Percentiles rank a stretch among this genome's conserved stretches.
Conservation (phyloP, 2,329 filamentous ascomycete species). For the Pseudocercospora eumusae region DNA sequence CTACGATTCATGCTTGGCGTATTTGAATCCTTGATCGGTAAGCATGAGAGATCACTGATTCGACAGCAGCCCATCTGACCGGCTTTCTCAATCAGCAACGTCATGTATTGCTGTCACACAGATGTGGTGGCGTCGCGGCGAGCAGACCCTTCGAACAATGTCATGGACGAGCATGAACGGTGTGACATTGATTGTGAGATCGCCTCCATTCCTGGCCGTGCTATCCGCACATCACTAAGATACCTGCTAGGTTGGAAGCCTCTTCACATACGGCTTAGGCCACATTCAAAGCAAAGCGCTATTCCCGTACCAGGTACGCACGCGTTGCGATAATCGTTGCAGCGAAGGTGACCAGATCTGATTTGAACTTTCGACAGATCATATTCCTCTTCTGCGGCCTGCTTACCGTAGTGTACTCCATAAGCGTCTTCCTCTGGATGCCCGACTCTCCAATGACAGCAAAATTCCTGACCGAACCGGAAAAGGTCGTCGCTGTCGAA, state of each 20-base stretch:
- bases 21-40: constrained; percentile 48
- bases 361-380: constrained; percentile 3
- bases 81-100: constrained; percentile 9
- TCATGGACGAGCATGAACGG: constrained; percentile 27
- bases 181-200: constrained; percentile 19
- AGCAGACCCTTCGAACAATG: constrained; percentile 24
- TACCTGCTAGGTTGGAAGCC: constrained; percentile 18
- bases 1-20: constrained; percentile 56
- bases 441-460: constrained; percentile 12
- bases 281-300: constrained; percentile 21
- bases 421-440: constrained; percentile 47
- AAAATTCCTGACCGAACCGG: constrained; percentile 5
- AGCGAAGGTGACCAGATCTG: neutral
- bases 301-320: constrained; percentile 15
- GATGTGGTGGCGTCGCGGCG: constrained; percentile 28
- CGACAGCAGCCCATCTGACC: neutral
- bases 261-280: constrained; percentile 24
- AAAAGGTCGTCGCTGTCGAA: constrained; percentile 11
- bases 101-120: constrained; percentile 25
- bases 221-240: neutral
- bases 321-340: neutral
- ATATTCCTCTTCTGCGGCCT: constrained; percentile 27
- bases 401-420: constrained; percentile 54
- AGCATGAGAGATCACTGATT: neutral
- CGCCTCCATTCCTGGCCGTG: neutral